A percentile compares a stretch with the other conserved stretches of the same genome.
phyloP scores from a whole-genome alignment of 208 protist species.

The Trypanosoma scelopori region DNA sequence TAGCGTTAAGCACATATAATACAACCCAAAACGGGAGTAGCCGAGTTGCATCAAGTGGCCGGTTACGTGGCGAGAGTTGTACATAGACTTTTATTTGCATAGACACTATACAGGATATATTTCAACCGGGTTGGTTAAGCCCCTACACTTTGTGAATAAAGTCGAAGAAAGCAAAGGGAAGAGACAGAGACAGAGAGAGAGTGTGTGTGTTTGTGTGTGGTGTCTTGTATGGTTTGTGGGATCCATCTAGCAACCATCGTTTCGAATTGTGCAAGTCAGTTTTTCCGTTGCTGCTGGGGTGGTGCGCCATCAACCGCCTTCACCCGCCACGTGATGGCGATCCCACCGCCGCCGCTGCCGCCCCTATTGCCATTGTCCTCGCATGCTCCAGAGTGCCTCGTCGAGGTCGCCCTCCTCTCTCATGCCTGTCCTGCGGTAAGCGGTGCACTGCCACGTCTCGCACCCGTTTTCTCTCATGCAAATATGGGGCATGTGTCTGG shows the following conservation, averaged over 20 bases:
- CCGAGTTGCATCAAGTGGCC: not conserved
- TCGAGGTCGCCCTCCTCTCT: constrained; percentile 1
- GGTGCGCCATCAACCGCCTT: not conserved
- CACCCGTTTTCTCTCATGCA: not conserved
- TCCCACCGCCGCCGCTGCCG: not conserved
- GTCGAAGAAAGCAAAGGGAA: constrained; percentile 5
- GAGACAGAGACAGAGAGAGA: constrained; percentile 3
- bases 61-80: not conserved
- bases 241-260: not conserved
- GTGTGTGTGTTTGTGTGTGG: no score
- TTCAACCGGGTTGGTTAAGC: not conserved
- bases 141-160: not conserved
- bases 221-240: constrained; percentile 3
- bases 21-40: not conserved
- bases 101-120: not conserved
- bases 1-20: no score
- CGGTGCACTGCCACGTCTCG: not conserved
- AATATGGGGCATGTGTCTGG: not conserved
- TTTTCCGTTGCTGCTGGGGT: not conserved
- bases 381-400: constrained; percentile 3
- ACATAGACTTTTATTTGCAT: not conserved
- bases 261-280: not conserved
- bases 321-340: not conserved
- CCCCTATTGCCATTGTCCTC: not conserved
- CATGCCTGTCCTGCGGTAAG: constrained; percentile 10